phyloP scores from a whole-genome alignment of 495 filamentous ascomycete genomes.

The Thermothielavioides terrestris region DNA sequence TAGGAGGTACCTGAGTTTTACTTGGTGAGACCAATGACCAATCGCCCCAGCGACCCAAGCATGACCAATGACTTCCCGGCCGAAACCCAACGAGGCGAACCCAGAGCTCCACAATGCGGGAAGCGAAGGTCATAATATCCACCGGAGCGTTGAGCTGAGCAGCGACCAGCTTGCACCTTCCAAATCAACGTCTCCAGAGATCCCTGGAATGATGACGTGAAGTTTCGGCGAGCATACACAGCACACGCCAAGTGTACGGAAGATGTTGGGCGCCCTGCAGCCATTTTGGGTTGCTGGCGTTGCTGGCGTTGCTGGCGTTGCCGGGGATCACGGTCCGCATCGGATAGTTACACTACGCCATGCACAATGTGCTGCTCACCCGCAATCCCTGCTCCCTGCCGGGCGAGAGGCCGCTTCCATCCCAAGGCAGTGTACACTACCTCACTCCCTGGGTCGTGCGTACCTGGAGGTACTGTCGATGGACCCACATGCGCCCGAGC shows the following conservation, averaged over 20 bases:
- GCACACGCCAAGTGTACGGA: no score
- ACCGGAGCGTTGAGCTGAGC: neutral
- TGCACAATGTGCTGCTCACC: slow-evolving; percentile 39
- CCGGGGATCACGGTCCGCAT: slow-evolving; percentile 9
- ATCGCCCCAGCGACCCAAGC: no score
- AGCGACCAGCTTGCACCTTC: neutral
- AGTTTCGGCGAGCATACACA: no score
- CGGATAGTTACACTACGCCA: slow-evolving; percentile 13
- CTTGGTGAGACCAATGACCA: neutral
- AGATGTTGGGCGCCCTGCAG: neutral
- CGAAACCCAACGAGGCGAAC: slow-evolving; percentile 5
- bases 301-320: neutral
- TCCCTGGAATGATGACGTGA: no score
- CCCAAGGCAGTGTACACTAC: no score
- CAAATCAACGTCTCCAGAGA: no score
- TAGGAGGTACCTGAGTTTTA: no score
- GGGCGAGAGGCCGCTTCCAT: slow-evolving; percentile 18
- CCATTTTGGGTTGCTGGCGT: neutral
- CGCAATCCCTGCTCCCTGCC: slow-evolving; percentile 36
- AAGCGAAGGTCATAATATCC: slow-evolving; percentile 4
- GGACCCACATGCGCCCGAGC: slow-evolving; percentile 5
- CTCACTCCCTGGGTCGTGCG: no score
- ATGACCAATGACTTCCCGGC: no score
- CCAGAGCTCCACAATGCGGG: slow-evolving; percentile 1
- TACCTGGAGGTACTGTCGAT: slow-evolving; percentile 20